Evolutionary conservation across 495 filamentous ascomycete species (phyloP).

Genomic region (Aspergillus mulundensis): DNA sequence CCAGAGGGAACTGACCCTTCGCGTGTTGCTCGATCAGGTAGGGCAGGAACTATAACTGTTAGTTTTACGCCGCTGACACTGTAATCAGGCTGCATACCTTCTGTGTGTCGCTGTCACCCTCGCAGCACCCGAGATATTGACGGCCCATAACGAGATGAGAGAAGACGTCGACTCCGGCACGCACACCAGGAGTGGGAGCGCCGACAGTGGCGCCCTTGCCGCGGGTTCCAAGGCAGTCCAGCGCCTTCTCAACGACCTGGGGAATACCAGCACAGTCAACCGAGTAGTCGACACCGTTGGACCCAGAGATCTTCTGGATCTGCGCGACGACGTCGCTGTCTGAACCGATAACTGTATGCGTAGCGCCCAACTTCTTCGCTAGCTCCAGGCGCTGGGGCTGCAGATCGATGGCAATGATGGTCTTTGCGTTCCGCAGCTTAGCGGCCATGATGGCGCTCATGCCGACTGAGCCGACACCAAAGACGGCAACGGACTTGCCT

Average conservation of each 20-base stretch:
- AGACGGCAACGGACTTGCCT: conserved; percentile 21
- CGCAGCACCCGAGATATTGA: conserved; percentile 16
- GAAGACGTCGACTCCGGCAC: conserved; percentile 13
- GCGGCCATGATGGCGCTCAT: conserved; percentile 30
- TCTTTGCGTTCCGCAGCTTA: background rate
- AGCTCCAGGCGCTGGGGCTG: conserved; percentile 27
- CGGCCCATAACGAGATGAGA: conserved; percentile 13
- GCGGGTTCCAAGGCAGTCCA: conserved; percentile 14
- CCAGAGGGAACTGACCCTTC: conserved; percentile 9
- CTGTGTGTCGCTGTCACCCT: conserved; percentile 15
- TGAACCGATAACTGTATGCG: conserved; percentile 12
- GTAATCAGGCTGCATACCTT: conserved; percentile 4
- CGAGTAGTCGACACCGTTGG: conserved; percentile 12
- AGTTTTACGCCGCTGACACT: background rate
- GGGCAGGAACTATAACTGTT: conserved; percentile 7
- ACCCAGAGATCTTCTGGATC: background rate
- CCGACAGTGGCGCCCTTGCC: conserved; percentile 15
- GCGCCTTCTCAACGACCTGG: conserved; percentile 14
- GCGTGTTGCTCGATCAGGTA: conserved; percentile 17
- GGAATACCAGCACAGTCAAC: conserved; percentile 15
- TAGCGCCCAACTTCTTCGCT: conserved; percentile 36
- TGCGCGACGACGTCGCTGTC: background rate
- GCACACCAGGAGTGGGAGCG: conserved; percentile 13
- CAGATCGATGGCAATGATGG: conserved; percentile 34
- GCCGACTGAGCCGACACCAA: conserved; percentile 34